These are phyloP conservation scores for Iris macrosiphon DNA, from an alignment of 106 monocot genomes.

Conservation along the genomic window DNA sequence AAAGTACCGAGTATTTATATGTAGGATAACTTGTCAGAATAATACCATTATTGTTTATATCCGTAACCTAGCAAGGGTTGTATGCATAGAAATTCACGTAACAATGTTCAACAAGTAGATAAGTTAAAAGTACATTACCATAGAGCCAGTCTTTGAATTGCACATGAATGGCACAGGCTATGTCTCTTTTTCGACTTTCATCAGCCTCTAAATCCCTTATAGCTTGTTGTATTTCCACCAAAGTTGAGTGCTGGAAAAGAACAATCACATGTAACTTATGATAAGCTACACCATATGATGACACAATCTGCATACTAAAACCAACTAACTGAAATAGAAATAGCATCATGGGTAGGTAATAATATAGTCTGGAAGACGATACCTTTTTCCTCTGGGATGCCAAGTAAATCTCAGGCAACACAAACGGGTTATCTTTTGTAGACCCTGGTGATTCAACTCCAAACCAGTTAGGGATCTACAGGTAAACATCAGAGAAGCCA, in stretches of 20 bases:
- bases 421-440: slow-evolving; percentile 52
- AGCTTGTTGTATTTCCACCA: slow-evolving; percentile 62
- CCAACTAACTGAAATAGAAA: no score
- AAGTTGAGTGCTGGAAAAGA: slow-evolving; percentile 32
- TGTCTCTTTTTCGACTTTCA: slow-evolving; percentile 52
- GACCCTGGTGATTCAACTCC: slow-evolving; percentile 24
- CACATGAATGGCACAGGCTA: slow-evolving; percentile 55
- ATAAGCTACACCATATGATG: not conserved
- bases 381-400: slow-evolving; percentile 54
- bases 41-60: no score
- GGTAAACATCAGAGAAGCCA: not conserved
- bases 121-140: slow-evolving; percentile 28
- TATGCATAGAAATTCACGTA: no score
- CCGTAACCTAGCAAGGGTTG: no score
- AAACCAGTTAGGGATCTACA: slow-evolving; percentile 73
- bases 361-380: not conserved
- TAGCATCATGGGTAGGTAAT: no score
- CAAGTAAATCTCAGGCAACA: slow-evolving; percentile 54
- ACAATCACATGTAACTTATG: not conserved
- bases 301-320: no score
- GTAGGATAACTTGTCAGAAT: no score
- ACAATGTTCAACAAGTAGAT: not conserved
- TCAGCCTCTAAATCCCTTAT: slow-evolving; percentile 55
- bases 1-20: no score
- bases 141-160: slow-evolving; percentile 94